Evolutionary conservation across 805 yeast genomes (phyloP), one percentile per base, ranked within the genome.

Genomic region (Saccharomycopsis synnaedendra): DNA sequence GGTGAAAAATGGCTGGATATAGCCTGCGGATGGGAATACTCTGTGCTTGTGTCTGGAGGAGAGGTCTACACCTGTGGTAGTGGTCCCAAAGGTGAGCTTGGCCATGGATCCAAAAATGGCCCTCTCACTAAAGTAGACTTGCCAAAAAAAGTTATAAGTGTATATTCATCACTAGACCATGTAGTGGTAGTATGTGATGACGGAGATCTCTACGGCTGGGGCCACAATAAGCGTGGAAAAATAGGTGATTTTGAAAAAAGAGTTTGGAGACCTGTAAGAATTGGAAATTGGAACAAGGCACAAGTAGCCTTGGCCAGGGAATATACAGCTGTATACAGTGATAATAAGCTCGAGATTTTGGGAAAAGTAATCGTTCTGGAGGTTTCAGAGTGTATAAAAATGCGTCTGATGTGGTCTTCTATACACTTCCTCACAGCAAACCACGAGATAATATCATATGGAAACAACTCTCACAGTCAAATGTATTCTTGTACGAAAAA

Each of bases 381-480:
- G 7, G 32, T 33, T 30, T 11, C 4, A 4, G 3, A 59, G 57
- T 11, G 44, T 39, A 7, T 45, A 3, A 54, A 61, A 8, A 56
- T 76, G 40, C 60, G 66, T 39, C 54, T 78, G 6, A 86, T 89
- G 85, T 87, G 96, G 96, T 74, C 90, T 0, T 81, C 94, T 0
- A 50, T 83, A 0, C 95, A 85, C 61, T 50, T 77, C 1, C 37
- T 68, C 36, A 53, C 50, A 6, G 41, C 37, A 57, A 57, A 11
- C 19, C 46, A n/a, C 10, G 32, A 39, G 3, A 55, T 79, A 1
- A 28, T 51, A 4, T 79, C 93, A 0, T 54, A 68, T 47, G 97
- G 97, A 0, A 87, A 85, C 62, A 77, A 83, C 58, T 72, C 81
- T 10, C 93, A 85, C 58, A 82, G 82, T 3, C 97, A 90, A 62